Base-by-base conservation (phyloP, 1,284 basidiomycete species). In the Abortiporus biennis region DNA sequence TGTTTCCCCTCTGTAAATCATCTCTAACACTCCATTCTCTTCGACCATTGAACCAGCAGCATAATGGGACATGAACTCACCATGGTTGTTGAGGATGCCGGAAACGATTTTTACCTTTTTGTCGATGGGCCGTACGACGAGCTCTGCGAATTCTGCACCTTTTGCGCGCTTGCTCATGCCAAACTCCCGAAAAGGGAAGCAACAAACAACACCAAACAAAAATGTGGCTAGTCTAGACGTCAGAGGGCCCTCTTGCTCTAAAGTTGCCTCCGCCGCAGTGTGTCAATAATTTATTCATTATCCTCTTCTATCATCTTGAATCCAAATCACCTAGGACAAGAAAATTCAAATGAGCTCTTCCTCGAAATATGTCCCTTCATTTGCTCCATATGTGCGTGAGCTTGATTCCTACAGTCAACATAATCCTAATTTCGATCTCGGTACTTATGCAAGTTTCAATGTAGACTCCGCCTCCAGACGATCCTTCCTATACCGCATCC, bases 381-480 rank as follows among this genome's bases (percentile, higher is more conserved):
- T 74, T 56, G 73, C 76, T 11, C 72, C 75, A 38, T 78, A 79
- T 62, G 76, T n/a, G n/a, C n/a, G n/a, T 78, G 51, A 60, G 70
- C n/a, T 21, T 38, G 15, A 12, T 38, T 15, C 29, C 4, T 45
- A 36, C 38, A 17, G 17, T 38, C 15, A 29, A 33, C 13, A 11
- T 37, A 23, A 36, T 19, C 35, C 27, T 12, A 24, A 24, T n/a
- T 32, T 40, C n/a, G 9, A 9, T 16, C 23, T 16, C 8, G 21
- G 35, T 13, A 19, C 36, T 37, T 9, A 44, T 22, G 27, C 33
- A 29, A 4, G n/a, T 3, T 40, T 29, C 6, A 31, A 17, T 31
- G 27, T 49, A 81, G 77, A 70, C 72, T 11, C 76, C 76, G 39
- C 78, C 78, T 5, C 78, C 79, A 29, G 80, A 80, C 53, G 78